phyloP scores from a whole-genome alignment of 2,329 filamentous ascomycete species.

The Didymella segeticola region DNA sequence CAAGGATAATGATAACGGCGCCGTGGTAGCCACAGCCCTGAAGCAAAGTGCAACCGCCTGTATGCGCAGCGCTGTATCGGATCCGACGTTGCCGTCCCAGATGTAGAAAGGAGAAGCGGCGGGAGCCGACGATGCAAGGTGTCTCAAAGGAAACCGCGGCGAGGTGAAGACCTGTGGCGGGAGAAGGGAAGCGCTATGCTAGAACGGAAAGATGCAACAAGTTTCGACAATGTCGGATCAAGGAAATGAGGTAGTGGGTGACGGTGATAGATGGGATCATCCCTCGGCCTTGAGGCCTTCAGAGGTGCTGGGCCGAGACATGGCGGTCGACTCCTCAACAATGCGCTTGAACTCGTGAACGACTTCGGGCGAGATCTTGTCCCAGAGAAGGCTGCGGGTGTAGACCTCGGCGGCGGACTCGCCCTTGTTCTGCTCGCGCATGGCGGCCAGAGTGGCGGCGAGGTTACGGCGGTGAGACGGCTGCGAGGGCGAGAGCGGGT shows the following conservation, averaged over 20 bases:
- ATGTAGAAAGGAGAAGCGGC: conserved; percentile 33
- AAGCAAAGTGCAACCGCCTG: conserved; percentile 37
- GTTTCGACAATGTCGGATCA: conserved; percentile 26
- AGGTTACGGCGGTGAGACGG: conserved; percentile 73
- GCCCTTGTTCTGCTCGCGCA: conserved; percentile 75
- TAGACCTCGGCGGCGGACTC: conserved; percentile 83
- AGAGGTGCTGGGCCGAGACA: conserved; percentile 44
- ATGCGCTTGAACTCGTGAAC: conserved; percentile 92
- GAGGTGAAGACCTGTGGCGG: conserved; percentile 19
- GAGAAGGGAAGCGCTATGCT: conserved; percentile 46
- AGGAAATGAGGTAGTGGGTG: conserved; percentile 23
- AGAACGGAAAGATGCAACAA: conserved; percentile 40
- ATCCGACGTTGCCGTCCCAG: conserved; percentile 45
- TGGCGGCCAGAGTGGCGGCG: conserved; percentile 78
- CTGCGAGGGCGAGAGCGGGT: conserved; percentile 48
- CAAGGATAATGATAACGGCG: conserved; percentile 12
- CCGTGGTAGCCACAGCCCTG: conserved; percentile 24
- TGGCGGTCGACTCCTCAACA: conserved; percentile 73
- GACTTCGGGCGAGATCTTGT: conserved; percentile 90
- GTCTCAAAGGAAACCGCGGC: conserved; percentile 29
- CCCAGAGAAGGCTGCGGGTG: conserved; percentile 90
- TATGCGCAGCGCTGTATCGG: conserved; percentile 36
- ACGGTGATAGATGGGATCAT: conserved; percentile 20
- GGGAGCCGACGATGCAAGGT: conserved; percentile 45
- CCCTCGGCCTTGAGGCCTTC: conserved; percentile 44